These are phyloP conservation scores for Boletus rubescentipes DNA, from an alignment of 768 basidiomycete species.

Conservation along the genomic window DNA sequence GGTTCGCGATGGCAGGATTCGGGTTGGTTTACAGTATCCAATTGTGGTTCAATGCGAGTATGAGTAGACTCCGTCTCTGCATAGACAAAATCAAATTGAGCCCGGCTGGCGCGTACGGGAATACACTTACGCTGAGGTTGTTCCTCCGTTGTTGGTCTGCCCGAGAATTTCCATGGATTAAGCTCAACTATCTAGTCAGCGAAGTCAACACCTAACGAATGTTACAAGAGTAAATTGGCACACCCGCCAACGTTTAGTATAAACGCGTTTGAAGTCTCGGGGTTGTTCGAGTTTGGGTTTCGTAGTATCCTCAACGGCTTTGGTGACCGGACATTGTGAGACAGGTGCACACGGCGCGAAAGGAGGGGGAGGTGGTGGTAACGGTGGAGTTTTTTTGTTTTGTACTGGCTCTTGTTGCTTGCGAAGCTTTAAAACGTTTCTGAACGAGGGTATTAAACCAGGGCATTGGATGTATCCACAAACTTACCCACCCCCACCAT, in stretches of 20 bases:
- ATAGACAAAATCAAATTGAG: neutral
- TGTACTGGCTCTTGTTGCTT: constrained; percentile 33
- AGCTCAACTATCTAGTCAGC: constrained; percentile 9
- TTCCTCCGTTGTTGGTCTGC: constrained; percentile 10
- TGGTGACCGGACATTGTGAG: neutral
- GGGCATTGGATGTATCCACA: neutral
- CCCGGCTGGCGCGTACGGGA: neutral
- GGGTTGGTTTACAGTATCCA: neutral
- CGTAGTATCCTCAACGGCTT: neutral
- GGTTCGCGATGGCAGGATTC: neutral
- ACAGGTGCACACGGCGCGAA: neutral
- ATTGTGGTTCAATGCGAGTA: neutral
- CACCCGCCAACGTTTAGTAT: constrained; percentile 30
- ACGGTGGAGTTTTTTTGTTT: constrained; percentile 1
- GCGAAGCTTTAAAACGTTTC: constrained; percentile 47
- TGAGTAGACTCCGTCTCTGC: constrained; percentile 4
- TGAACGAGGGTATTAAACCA: constrained; percentile 16
- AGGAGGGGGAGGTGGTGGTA: constrained; percentile 10
- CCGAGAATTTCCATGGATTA: constrained; percentile 16
- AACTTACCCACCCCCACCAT: constrained; percentile 63
- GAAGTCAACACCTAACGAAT: neutral
- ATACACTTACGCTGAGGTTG: constrained; percentile 9
- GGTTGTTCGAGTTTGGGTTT: constrained; percentile 9
- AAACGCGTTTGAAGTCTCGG: constrained; percentile 11
- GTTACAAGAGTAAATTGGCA: neutral